Percentiles rank a stretch among this genome's conserved stretches.
Evolutionary conservation across 306 rosid genomes (phyloP).

Genomic region (Prunus mongolica): DNA sequence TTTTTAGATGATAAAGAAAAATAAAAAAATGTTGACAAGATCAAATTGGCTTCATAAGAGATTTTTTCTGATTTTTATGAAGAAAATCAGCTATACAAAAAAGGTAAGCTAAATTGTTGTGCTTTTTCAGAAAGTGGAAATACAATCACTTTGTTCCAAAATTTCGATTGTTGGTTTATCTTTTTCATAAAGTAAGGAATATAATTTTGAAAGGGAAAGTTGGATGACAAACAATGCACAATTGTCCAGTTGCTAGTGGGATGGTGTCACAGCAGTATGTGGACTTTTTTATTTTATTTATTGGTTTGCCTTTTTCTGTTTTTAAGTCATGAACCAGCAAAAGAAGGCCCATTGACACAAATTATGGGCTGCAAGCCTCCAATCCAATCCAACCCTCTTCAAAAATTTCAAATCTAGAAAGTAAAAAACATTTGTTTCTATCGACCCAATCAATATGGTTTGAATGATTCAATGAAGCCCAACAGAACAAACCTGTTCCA

Average conservation of each 20-base stretch:
- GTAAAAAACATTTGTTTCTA: too few species aligned
- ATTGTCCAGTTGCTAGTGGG: not conserved
- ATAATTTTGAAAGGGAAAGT: slow-evolving; percentile 2
- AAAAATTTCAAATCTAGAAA: too few species aligned
- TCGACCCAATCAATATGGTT: too few species aligned
- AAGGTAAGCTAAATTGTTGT: not conserved
- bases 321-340: not conserved
- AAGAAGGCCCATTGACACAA: not conserved
- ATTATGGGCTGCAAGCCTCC: not conserved
- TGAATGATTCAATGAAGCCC: too few species aligned
- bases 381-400: too few species aligned
- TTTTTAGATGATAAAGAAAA: not conserved
- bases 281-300: not conserved
- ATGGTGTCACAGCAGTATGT: not conserved
- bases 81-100: not conserved
- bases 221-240: not conserved
- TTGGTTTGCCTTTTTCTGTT: not conserved
- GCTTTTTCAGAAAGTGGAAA: slow-evolving; percentile 7
- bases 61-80: too few species aligned
- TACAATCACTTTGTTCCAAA: slow-evolving; percentile 1
- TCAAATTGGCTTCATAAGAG: not conserved
- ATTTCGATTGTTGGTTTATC: not conserved
- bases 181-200: slow-evolving; percentile 4
- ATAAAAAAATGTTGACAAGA: not conserved
- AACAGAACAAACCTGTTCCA: too few species aligned